phyloP scores from a whole-genome alignment of 495 filamentous ascomycete species.

The Chlorociboria aeruginascens region DNA sequence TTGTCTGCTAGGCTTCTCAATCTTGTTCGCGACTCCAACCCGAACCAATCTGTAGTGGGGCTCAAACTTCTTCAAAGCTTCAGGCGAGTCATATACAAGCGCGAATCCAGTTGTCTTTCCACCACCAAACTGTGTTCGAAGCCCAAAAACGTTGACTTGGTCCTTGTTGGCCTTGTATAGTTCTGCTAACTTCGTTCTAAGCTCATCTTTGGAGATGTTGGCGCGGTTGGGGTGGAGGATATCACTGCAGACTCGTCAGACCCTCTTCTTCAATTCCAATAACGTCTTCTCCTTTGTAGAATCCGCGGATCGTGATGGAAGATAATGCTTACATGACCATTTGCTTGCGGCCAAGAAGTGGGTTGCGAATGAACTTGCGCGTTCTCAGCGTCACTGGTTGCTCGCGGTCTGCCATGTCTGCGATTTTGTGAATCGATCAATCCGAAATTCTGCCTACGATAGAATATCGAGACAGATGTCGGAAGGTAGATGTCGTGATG shows the following conservation, averaged over 20 bases:
- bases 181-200: constrained; percentile 85
- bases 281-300: neutral
- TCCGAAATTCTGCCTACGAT: constrained; percentile 14
- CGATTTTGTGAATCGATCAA: constrained; percentile 13
- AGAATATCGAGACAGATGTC: constrained; percentile 14
- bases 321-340: constrained; percentile 89
- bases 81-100: constrained; percentile 91
- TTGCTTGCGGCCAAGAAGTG: constrained; percentile 95
- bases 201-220: constrained; percentile 98
- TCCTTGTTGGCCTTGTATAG: constrained; percentile 98
- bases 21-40: constrained; percentile 79
- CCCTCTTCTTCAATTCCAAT: neutral
- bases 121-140: constrained; percentile 97
- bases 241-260: constrained; percentile 50
- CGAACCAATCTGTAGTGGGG: constrained; percentile 92
- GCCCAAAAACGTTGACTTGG: constrained; percentile 91
- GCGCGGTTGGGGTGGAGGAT: constrained; percentile 97
- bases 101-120: constrained; percentile 99
- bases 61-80: constrained; percentile 99
- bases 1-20: constrained; percentile 93
- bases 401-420: constrained; percentile 81
- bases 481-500: constrained; percentile 8
- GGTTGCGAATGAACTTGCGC: constrained; percentile 99
- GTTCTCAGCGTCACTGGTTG: constrained; percentile 90
- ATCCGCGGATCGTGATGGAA: neutral